Conservation (phyloP, 2,329 filamentous ascomycete species). For the Curvularia eragrostidis region DNA sequence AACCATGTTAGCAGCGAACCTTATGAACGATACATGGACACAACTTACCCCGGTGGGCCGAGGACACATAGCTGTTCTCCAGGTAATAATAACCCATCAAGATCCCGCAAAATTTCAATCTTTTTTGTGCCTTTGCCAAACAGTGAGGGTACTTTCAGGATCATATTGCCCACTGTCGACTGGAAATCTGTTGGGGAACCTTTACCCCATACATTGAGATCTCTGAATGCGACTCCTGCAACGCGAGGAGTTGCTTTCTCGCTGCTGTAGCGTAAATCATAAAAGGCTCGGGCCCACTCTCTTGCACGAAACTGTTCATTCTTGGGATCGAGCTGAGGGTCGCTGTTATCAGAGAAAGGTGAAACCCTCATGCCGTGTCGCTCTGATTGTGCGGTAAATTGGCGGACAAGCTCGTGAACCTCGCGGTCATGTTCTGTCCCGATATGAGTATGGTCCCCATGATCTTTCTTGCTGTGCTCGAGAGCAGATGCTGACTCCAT, state of each 20-base stretch:
- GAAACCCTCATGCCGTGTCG: slow-evolving; percentile 42
- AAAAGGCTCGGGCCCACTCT: slow-evolving; percentile 55
- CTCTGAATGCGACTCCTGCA: slow-evolving; percentile 68
- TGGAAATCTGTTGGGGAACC: slow-evolving; percentile 72
- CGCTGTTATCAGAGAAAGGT: slow-evolving; percentile 43
- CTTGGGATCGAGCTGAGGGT: slow-evolving; percentile 52
- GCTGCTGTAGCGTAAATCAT: slow-evolving; percentile 52
- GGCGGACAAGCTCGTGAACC: slow-evolving; percentile 47
- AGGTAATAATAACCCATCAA: slow-evolving; percentile 70
- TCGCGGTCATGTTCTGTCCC: slow-evolving; percentile 23
- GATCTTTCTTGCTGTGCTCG: slow-evolving; percentile 1
- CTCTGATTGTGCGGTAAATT: slow-evolving; percentile 40
- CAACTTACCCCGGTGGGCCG: slow-evolving; percentile 63
- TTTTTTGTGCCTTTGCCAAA: slow-evolving; percentile 57
- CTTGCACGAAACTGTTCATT: slow-evolving; percentile 52
- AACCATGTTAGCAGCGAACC: slow-evolving; percentile 3
- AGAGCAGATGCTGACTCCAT: slow-evolving; percentile 20
- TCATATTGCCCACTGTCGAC: slow-evolving; percentile 66
- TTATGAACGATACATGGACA: too few species aligned
- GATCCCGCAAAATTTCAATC: slow-evolving; percentile 69
- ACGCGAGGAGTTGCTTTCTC: slow-evolving; percentile 59
- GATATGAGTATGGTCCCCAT: not conserved
- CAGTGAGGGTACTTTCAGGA: slow-evolving; percentile 66
- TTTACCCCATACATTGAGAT: slow-evolving; percentile 70
- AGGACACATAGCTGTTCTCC: slow-evolving; percentile 78